Evolutionary conservation across 1,284 basidiomycete species (phyloP).

Genomic region (Xanthoconium separans): DNA sequence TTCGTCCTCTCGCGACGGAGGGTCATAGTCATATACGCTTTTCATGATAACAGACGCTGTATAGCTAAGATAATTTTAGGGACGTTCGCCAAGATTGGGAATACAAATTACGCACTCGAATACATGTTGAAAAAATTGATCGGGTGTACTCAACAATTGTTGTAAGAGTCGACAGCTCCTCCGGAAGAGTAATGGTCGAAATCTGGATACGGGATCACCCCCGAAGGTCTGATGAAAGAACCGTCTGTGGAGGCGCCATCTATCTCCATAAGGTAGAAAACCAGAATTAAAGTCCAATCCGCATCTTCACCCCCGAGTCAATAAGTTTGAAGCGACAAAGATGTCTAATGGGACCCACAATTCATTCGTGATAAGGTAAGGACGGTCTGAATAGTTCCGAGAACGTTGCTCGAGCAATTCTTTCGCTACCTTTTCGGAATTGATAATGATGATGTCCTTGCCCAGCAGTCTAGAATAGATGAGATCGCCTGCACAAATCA

Average conservation of each 20-base stretch:
- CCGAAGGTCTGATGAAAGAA: slow-evolving; percentile 4
- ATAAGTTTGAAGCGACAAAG: background rate
- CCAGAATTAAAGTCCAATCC: background rate
- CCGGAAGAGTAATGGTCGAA: background rate
- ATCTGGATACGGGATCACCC: background rate
- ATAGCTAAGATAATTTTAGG: background rate
- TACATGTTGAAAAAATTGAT: background rate
- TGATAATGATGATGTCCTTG: slow-evolving; percentile 8
- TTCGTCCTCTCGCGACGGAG: background rate
- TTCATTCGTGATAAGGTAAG: slow-evolving; percentile 1
- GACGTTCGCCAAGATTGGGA: no score
- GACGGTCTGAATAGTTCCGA: slow-evolving; percentile 7
- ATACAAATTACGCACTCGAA: slow-evolving; percentile 3
- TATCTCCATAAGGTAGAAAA: background rate
- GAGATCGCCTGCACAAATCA: background rate
- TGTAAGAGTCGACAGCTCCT: background rate
- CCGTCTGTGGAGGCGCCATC: slow-evolving; percentile 4
- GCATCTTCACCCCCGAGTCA: background rate
- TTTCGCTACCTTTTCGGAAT: slow-evolving; percentile 7
- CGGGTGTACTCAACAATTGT: slow-evolving; percentile 1
- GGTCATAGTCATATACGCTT: slow-evolving; percentile 8
- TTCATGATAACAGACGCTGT: slow-evolving; percentile 1
- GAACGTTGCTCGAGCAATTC: slow-evolving; percentile 7
- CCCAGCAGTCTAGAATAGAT: slow-evolving; percentile 5
- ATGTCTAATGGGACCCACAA: background rate